Percentiles rank a stretch among this genome's conserved stretches.
These are phyloP conservation scores for Hypoxylon sp. DNA, from an alignment of 2,329 filamentous ascomycete species.

Conservation along the genomic window DNA sequence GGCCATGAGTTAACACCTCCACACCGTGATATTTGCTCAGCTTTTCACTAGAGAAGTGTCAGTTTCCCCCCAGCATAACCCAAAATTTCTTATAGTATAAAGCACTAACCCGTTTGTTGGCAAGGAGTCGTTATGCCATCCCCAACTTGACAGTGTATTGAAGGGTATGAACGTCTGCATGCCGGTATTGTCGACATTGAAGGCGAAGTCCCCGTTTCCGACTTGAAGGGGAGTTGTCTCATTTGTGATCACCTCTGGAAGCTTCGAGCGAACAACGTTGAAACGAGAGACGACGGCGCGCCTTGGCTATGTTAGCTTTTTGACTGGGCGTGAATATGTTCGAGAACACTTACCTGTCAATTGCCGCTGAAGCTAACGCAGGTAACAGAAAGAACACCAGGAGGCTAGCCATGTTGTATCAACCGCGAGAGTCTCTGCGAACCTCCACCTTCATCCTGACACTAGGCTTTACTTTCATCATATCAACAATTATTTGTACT, in stretches of 20 bases:
- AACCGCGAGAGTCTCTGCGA: constrained; percentile 1
- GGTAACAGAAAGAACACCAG: constrained; percentile 25
- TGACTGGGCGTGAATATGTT: neutral
- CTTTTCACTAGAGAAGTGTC: constrained; percentile 44
- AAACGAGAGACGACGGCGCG: constrained; percentile 45
- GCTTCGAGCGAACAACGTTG: constrained; percentile 45
- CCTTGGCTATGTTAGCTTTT: constrained; percentile 29
- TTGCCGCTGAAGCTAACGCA: constrained; percentile 28
- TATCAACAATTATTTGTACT: constrained; percentile 26
- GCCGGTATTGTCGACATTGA: constrained; percentile 53
- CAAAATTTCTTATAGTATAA: neutral
- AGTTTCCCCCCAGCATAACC: neutral
- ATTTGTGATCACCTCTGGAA: constrained; percentile 47
- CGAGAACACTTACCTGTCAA: constrained; percentile 23
- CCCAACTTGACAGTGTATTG: constrained; percentile 52
- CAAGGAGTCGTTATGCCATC: constrained; percentile 54
- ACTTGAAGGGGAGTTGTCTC: constrained; percentile 52
- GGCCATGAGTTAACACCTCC: constrained; percentile 54
- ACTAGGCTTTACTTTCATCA: neutral
- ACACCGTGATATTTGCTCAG: constrained; percentile 55
- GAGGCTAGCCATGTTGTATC: constrained; percentile 21
- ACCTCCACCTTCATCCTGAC: constrained; percentile 14
- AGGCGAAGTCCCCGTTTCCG: constrained; percentile 53
- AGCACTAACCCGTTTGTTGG: constrained; percentile 55
- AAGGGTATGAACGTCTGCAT: constrained; percentile 52